A percentile compares a stretch with the other conserved stretches of the same genome.
These are phyloP conservation scores for Pseudonitzschia multiseries DNA, from an alignment of 108 stramenopile genomes.

Conservation along the genomic window DNA sequence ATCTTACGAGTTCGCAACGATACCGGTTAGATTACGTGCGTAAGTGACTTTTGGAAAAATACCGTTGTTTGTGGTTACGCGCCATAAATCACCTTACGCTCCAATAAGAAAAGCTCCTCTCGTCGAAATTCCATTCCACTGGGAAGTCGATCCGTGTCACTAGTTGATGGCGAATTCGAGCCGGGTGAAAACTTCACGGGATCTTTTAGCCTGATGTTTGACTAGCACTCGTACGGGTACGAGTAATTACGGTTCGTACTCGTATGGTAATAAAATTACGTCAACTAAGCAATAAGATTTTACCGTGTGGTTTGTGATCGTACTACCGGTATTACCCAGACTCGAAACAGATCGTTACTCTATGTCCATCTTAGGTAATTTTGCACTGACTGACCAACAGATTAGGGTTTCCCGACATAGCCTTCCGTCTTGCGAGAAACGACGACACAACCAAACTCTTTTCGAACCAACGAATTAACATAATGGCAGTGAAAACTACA, in stretches of 20 bases:
- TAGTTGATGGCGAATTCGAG: background rate
- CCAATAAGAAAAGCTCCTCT: background rate
- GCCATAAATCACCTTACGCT: background rate
- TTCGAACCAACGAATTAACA: background rate
- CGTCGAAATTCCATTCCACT: slow-evolving; percentile 1
- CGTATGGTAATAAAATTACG: too few species aligned
- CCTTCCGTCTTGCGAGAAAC: too few species aligned
- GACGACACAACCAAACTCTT: background rate
- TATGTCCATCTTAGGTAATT: too few species aligned
- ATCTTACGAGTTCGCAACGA: background rate
- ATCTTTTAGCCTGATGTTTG: background rate
- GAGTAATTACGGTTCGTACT: background rate
- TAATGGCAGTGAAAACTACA: background rate
- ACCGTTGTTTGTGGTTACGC: too few species aligned
- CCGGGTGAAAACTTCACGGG: background rate
- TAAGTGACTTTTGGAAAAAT: too few species aligned
- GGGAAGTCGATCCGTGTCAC: background rate
- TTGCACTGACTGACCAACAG: too few species aligned
- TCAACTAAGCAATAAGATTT: too few species aligned
- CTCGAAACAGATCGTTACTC: too few species aligned
- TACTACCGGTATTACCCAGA: too few species aligned
- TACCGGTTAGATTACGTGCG: background rate
- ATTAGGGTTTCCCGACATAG: too few species aligned
- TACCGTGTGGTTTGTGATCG: too few species aligned
- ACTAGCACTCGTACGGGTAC: background rate